These are phyloP conservation scores for Chenopodium album DNA, from an alignment of 148 eudicot genomes.

Conservation along the genomic window DNA sequence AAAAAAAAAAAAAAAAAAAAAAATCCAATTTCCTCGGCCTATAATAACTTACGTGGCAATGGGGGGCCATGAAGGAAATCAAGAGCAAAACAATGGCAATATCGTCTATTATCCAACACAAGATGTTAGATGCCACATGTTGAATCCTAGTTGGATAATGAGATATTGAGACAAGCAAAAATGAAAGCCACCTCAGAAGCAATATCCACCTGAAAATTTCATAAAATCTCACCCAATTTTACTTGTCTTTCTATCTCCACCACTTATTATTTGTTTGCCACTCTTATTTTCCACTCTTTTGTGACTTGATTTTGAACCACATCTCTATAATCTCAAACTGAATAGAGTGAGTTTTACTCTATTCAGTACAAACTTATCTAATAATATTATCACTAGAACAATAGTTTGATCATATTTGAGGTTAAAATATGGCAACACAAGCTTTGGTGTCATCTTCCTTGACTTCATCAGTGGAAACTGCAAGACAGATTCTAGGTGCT, in stretches of 20 bases:
- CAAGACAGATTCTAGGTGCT: conserved; percentile 62
- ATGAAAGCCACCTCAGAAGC: conserved; percentile 32
- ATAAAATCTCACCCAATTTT: no score
- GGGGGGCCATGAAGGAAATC: conserved; percentile 21
- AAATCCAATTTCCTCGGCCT: not conserved
- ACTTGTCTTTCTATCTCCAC: conserved; percentile 17
- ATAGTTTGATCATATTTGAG: not conserved
- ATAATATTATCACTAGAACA: not conserved
- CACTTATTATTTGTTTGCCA: conserved; percentile 24
- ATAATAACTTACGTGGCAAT: not conserved
- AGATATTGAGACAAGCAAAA: conserved; percentile 49
- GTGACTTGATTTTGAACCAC: not conserved
- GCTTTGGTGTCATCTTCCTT: conserved; percentile 84
- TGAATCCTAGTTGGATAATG: conserved; percentile 40
- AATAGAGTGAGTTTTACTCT: not conserved
- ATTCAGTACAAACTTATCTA: not conserved
- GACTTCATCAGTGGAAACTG: conserved; percentile 63
- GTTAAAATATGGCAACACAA: conserved; percentile 67
- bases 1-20: no score
- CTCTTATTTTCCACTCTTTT: not conserved
- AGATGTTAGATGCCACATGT: conserved; percentile 42
- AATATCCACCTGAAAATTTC: conserved; percentile 39
- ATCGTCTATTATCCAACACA: conserved; percentile 47
- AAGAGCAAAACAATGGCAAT: conserved; percentile 14
- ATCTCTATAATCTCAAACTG: not conserved